Percentiles rank a stretch among this genome's conserved stretches.
Conservation (phyloP, 768 basidiomycete genomes). For the Inosperma sp. region DNA sequence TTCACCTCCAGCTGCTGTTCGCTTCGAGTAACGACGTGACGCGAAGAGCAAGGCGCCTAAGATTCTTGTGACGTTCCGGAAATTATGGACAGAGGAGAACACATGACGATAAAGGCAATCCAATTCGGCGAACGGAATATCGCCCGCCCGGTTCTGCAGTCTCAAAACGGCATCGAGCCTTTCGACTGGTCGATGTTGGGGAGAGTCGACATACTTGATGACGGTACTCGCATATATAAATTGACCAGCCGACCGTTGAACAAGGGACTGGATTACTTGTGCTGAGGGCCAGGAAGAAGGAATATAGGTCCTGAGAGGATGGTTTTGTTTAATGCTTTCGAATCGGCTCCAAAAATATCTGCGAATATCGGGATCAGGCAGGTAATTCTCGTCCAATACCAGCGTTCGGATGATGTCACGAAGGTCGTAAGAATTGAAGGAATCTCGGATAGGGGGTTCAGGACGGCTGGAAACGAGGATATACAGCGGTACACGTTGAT, state of each 20-base stretch:
- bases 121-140: conserved; percentile 25
- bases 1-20: conserved; percentile 14
- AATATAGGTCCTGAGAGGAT: conserved; percentile 23
- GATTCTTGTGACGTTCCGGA: conserved; percentile 23
- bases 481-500: conserved; percentile 22
- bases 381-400: conserved; percentile 23
- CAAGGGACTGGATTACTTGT: conserved; percentile 16
- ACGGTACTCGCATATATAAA: conserved; percentile 28
- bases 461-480: conserved; percentile 28
- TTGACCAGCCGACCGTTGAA: conserved; percentile 23
- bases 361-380: conserved; percentile 23
- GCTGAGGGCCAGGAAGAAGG: conserved; percentile 21
- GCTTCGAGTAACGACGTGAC: conserved; percentile 17
- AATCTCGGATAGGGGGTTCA: conserved; percentile 27
- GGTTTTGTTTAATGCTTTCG: conserved; percentile 21
- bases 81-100: conserved; percentile 20
- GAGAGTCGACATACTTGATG: conserved; percentile 25
- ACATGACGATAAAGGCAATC: conserved; percentile 25
- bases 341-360: conserved; percentile 23
- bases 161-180: conserved; percentile 22
- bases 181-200: conserved; percentile 25
- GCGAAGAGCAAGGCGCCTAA: conserved; percentile 24
- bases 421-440: conserved; percentile 27
- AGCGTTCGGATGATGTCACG: conserved; percentile 24
- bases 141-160: conserved; percentile 16